Evolutionary conservation across 1,139 yeast genomes (phyloP).

Genomic region (Kluyveromyces sp.): DNA sequence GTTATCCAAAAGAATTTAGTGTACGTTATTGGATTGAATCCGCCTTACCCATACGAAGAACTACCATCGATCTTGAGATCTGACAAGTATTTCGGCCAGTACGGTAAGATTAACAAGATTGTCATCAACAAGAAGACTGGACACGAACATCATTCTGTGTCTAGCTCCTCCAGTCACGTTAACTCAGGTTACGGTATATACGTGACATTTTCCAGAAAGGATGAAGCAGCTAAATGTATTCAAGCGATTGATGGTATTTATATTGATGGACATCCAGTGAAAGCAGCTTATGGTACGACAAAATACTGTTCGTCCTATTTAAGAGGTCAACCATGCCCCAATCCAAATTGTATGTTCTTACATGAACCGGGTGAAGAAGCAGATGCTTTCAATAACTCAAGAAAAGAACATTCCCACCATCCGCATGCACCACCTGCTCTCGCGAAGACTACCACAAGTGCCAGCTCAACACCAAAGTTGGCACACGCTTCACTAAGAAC

Average conservation of each 20-base stretch:
- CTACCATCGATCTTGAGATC: conserved; percentile 76
- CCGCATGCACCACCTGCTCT: conserved; percentile 7
- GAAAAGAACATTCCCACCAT: conserved; percentile 20
- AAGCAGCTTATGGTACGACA: conserved; percentile 98
- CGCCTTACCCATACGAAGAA: conserved; percentile 79
- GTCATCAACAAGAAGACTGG: conserved; percentile 82
- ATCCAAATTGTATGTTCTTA: conserved; percentile 97
- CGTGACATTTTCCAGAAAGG: conserved; percentile 86
- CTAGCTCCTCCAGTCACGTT: conserved; percentile 36
- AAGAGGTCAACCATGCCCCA: conserved; percentile 94
- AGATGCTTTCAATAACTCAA: conserved; percentile 85
- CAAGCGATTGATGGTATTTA: conserved; percentile 90
- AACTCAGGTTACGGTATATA: conserved; percentile 88
- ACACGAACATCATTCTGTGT: conserved; percentile 26
- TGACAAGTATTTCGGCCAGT: conserved; percentile 95
- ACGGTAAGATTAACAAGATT: conserved; percentile 89
- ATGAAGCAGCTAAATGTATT: conserved; percentile 90
- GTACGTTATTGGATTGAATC: conserved; percentile 91
- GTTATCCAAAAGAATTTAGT: conserved; percentile 97
- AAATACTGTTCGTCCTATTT: conserved; percentile 94
- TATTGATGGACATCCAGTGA: conserved; percentile 76
- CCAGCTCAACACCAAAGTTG: conserved; percentile 19
- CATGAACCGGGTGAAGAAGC: conserved; percentile 99
- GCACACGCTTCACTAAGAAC: not conserved
- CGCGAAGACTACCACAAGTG: conserved; percentile 11